A percentile compares a stretch with the other conserved stretches of the same genome.
Evolutionary conservation across 176 grass and related monocot genomes (phyloP).

Genomic region (Triticum urartu): DNA sequence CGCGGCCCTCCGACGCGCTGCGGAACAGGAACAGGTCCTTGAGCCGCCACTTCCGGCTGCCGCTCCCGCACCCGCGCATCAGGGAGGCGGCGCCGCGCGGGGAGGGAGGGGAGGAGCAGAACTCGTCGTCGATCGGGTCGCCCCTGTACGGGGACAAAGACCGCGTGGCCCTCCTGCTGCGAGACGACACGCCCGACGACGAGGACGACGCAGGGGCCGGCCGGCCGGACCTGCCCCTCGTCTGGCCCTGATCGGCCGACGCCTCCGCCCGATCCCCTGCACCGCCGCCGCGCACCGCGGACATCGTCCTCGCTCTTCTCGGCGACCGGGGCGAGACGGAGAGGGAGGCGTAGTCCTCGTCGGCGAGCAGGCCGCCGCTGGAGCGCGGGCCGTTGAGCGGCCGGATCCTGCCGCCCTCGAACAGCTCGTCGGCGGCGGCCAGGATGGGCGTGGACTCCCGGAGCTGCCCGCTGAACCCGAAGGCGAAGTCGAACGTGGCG

Average conservation of each 20-base stretch:
- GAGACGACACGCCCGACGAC: constrained; percentile 17
- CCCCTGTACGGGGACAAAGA: constrained; percentile 77
- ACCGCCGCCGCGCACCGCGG: neutral
- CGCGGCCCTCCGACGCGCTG: constrained; percentile 88
- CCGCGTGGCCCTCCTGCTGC: constrained; percentile 37
- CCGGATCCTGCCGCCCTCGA: constrained; percentile 92
- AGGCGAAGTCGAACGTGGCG: constrained; percentile 54
- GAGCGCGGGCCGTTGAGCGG: constrained; percentile 51
- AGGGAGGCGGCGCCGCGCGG: constrained; percentile 31
- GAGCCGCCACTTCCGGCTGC: constrained; percentile 81
- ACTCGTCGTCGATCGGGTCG: constrained; percentile 30
- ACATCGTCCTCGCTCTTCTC: neutral
- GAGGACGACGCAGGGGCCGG: neutral
- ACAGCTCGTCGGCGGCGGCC: constrained; percentile 90
- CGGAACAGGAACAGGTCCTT: constrained; percentile 93
- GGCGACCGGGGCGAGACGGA: constrained; percentile 16
- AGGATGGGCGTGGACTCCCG: constrained; percentile 38
- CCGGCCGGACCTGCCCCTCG: constrained; percentile 40
- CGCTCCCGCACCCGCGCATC: constrained; percentile 56
- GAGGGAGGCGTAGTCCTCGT: neutral
- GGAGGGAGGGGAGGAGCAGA: constrained; percentile 31
- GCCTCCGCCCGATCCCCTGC: neutral
- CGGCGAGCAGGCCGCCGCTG: neutral
- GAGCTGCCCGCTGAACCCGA: constrained; percentile 55
- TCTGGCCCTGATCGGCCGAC: neutral